Base-by-base conservation (phyloP, 2,329 filamentous ascomycete genomes). In the Talaromyces sp. region DNA sequence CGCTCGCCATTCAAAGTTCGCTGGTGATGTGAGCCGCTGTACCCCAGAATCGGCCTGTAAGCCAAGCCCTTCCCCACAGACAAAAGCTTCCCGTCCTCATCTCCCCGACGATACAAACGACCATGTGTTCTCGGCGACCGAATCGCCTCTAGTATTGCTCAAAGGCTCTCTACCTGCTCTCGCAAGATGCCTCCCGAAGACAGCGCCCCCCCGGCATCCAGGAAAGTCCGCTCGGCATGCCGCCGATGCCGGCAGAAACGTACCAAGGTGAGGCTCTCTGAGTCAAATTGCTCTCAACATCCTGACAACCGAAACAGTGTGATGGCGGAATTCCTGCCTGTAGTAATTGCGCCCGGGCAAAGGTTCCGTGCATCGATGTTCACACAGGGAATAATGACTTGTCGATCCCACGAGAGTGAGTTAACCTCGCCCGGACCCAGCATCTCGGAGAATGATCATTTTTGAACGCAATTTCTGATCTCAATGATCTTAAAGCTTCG, bases 191-290 rank as follows among this genome's bases (percentile, higher is more conserved):
- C 42, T 46, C 22, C 49, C 27, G 49, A 47, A 29, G 49, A 46
- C 36, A 29, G 42, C 37, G 36, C 22, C 16, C 44, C 29, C 3
- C 48, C 59, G 11, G n/a, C n/a, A n/a, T n/a, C n/a, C n/a, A 58
- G 70, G 47, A 75, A 75, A 41, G 71, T 75, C 39, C 70, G 71
- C 3, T 57, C 74, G 24, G 73, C 73, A 4, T 75, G 72, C 52
- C 66, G 64, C 17, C 65, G 72, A 45, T 75, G 72, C 55, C 66
- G 73, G 30, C 55, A 58, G 3, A 67, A 72, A 40, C 68, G 70
- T 27, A 67, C 75, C 35, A 75, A 75, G 66, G 71, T 71, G 51
- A 47, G 45, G 41, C 35, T 42, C 11, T 19, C 33, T n/a, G 33
- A 36, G 7, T 8, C 33, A 36, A n/a, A 36, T 36, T 4, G 11